Base-by-base conservation (phyloP, 306 rosid genomes). In the Fragaria vesca region DNA sequence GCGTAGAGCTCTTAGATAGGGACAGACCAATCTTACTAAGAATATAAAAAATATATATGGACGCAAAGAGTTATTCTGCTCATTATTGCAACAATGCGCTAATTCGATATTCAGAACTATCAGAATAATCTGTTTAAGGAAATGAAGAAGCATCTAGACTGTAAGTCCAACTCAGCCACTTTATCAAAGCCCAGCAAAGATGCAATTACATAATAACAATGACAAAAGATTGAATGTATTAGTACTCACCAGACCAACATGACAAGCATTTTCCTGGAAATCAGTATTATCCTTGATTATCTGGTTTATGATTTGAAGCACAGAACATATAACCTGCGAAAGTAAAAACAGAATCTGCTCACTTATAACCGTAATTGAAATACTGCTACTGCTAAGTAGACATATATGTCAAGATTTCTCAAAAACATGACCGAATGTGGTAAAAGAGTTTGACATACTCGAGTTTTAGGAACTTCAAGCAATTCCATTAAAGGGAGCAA, bases 211-310 rank as follows among this genome's bases (percentile, higher is more conserved):
- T 12, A 21, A 42, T 71, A 55, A 32, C 67, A 66, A 74, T 76
- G 78, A 66, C 55, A 81, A 80, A 45, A 80, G 76, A 40, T 54
- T 73, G 77, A 74, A 73, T 26, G 50, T 62, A 75, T 8, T 12
- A 66, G 52, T 66, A 87, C 97, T 89, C 84, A 96, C 99, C 92
- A 96, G 82, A 84, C 99, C 99, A 80, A 96, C 96, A 81, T 93
- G 97, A 81, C 99, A 93, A 3, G 99, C 99, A 70, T 93, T 96
- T 86, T 93, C 99, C 81, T 90, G 99, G 80, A 93, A 93, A 83
- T 91, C 99, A 52, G 88, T 81, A 78, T 91, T 96, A 85, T 93
- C 98, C 73, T 84, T 96, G 76, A 96, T 81, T 71, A 96, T 86
- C 88, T 88, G 99, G 88, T 96, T 96, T 85, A 93, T 81, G 81